Percentiles rank a stretch among this genome's conserved stretches.
Conservation (phyloP, 2,329 filamentous ascomycete genomes). For the Dichotomopilus funicola region DNA sequence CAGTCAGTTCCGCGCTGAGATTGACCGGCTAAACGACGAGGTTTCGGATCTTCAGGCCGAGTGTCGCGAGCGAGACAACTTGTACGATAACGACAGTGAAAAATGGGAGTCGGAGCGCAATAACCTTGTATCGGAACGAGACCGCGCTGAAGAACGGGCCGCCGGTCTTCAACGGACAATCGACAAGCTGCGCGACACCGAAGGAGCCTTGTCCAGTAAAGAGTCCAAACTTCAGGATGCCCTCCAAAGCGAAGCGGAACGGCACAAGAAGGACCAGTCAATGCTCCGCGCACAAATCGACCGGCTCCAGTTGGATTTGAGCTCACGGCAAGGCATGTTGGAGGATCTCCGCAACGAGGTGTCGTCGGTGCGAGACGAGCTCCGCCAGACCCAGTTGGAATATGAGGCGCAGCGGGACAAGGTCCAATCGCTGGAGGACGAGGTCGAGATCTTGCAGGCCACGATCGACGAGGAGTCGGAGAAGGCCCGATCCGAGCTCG, state of each 20-base stretch:
- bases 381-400: conserved; percentile 61
- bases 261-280: conserved; percentile 65
- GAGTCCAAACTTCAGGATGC: conserved; percentile 62
- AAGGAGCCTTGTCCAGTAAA: conserved; percentile 61
- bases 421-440: conserved; percentile 63
- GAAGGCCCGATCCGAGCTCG: conserved; percentile 44
- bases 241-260: conserved; percentile 63
- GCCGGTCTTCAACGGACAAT: conserved; percentile 63
- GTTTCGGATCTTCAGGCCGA: conserved; percentile 58
- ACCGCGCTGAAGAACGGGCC: conserved; percentile 61
- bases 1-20: conserved; percentile 46
- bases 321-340: conserved; percentile 57
- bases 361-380: conserved; percentile 58
- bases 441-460: conserved; percentile 66
- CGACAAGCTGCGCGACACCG: conserved; percentile 60
- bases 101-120: conserved; percentile 65
- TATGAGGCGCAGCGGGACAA: conserved; percentile 58
- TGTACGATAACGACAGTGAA: conserved; percentile 64
- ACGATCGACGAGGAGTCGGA: conserved; percentile 60
- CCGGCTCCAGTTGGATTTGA: conserved; percentile 64
- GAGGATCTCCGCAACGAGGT: conserved; percentile 62
- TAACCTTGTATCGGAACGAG: conserved; percentile 57
- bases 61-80: conserved; percentile 61
- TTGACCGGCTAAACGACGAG: conserved; percentile 51
- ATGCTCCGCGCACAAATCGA: conserved; percentile 66